Evolutionary conservation across 1,284 basidiomycete genomes (phyloP), one percentile per base, ranked within the genome.

Genomic region (Stereum hirsutum): DNA sequence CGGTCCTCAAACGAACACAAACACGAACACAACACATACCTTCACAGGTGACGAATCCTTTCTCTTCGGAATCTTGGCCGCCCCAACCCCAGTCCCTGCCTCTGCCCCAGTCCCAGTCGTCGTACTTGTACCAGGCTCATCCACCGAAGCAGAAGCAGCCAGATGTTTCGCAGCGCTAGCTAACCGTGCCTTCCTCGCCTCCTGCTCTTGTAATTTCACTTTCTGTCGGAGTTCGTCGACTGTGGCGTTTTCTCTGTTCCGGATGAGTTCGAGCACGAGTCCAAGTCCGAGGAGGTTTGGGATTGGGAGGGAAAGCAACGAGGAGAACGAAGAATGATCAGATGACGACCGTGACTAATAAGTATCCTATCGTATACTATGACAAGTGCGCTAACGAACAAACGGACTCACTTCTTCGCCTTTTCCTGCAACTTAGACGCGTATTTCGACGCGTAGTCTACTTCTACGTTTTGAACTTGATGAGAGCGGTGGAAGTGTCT

Each of bases 21-120:
- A 36, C 44, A 43, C 31, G 48, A 23, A 24, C 6, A 44, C 17
- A 42, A 11, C 33, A 57, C 65, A 34, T 53, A 77, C 82, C 68
- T 81, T 84, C 39, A 87, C 64, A 6, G 83, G 84, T 15, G 81
- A 79, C 47, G 74, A 74, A 52, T 87, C 84, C 52, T 72, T 81
- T 33, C 82, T 72, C 36, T 47, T 42, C 42, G 47, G 32, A 40
- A 51, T 42, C 39, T 48, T 39, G 10, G 51, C 15, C n/a, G 12
- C 49, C 50, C 57, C 32, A 20, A 43, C 34, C 19, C 39, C 35
- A 20, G 47, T 41, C 6, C 39, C 43, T 31, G 48, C 24, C 24
- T 46, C 45, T 21, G 57, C 47, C n/a, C 43, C 35, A 21, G 56
- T 54, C 35, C 55, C 56, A n/a, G 59, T 3, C 15, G 33, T n/a